These are phyloP conservation scores for Mycena albidolilacea DNA, from an alignment of 768 basidiomycete species.

Conservation along the genomic window DNA sequence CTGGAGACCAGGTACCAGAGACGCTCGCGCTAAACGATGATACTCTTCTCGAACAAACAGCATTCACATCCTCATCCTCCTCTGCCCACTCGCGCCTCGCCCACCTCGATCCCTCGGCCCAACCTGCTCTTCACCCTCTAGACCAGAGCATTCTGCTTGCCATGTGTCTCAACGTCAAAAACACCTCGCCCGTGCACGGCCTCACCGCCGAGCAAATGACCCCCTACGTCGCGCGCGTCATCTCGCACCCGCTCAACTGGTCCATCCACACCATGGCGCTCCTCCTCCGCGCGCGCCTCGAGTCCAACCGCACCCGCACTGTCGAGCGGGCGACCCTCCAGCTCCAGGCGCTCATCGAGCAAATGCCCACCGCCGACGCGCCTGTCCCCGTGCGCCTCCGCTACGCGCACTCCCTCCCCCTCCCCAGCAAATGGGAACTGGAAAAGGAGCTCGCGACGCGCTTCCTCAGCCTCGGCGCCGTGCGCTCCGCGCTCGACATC, in stretches of 20 bases:
- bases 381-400: constrained; percentile 78
- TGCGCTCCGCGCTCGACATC: constrained; percentile 92
- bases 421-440: constrained; percentile 95
- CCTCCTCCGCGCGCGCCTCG: constrained; percentile 92
- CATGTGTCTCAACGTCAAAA: constrained; percentile 91
- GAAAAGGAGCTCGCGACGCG: constrained; percentile 91
- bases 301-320: constrained; percentile 90
- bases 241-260: constrained; percentile 95
- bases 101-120: constrained; percentile 86
- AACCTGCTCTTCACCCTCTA: constrained; percentile 91
- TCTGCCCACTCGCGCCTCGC: constrained; percentile 62
- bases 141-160: constrained; percentile 95
- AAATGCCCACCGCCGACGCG: constrained; percentile 93
- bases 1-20: constrained; percentile 71
- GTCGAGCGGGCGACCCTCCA: constrained; percentile 94
- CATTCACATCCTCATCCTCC: constrained; percentile 84
- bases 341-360: constrained; percentile 95
- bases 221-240: constrained; percentile 91
- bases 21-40: constrained; percentile 93
- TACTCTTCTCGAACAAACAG: constrained; percentile 93
- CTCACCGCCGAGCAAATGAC: constrained; percentile 94
- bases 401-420: constrained; percentile 84
- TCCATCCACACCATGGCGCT: constrained; percentile 97
- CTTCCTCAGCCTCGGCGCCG: constrained; percentile 88
- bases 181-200: constrained; percentile 91